Evolutionary conservation across 257 asterid species (phyloP), one percentile per base, ranked within the genome.

Genomic region (Primulina tabacum): DNA sequence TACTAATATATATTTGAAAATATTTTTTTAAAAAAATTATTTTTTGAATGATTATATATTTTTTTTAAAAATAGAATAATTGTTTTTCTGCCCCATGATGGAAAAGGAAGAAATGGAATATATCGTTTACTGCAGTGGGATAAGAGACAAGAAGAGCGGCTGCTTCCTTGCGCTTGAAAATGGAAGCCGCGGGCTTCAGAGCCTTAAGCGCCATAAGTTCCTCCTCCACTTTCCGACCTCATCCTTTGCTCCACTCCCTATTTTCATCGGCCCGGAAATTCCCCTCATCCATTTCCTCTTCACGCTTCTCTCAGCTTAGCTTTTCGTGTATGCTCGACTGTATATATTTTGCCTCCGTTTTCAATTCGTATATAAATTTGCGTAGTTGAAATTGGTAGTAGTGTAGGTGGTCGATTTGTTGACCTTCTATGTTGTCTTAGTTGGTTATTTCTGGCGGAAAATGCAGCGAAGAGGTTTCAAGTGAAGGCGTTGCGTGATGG

Each of bases 171-270:
- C 35, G 7, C 52, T 7, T 55, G 67, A 66, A 65, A 80, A 82
- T 87, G 88, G 86, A 86, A 5, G 37, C 81, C 57, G 55, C 82
- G 70, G 87, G 88, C 69, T 65, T 86, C 69, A 81, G 82, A 78
- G 82, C 89, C 77, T 80, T 85, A 8, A 77, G 62, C 81, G 75
- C 80, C 75, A 78, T 80, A 40, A 63, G 74, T 38, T 65, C 81
- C 35, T 82, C 88, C 60, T 58, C 71, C 68, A 82, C 84, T 57
- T 59, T 78, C 65, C 78, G 70, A 75, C 63, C 82, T 72, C 43
- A 72, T 62, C 80, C 83, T 28, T 74, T 78, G 24, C 73, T 71
- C 67, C 83, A 75, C 74, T 78, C 77, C 70, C 73, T 79, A 3
- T 56, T 75, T 33, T 65, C 65, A 62, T 55, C 75, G 5, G n/a